phyloP scores from a whole-genome alignment of 345 rosid species.

The Linum lewisii region DNA sequence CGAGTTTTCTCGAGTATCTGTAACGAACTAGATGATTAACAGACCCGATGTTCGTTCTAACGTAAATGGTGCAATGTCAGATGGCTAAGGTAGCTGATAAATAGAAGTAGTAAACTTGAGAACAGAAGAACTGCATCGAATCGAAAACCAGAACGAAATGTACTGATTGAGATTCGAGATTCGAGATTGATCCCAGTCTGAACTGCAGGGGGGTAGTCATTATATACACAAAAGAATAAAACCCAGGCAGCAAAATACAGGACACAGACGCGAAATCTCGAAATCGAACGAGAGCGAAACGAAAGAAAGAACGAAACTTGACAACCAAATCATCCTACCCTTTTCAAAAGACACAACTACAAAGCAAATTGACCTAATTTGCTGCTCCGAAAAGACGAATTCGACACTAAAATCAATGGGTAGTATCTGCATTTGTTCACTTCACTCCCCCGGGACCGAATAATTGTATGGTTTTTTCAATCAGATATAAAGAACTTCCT shows the following conservation, averaged over 20 bases:
- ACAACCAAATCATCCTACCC: neutral
- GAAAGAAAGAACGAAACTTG: neutral
- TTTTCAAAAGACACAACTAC: neutral
- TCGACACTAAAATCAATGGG: neutral
- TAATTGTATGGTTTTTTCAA: neutral
- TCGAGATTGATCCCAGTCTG: too few relatives aligned
- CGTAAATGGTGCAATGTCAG: too few relatives aligned
- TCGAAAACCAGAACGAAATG: neutral
- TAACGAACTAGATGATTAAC: neutral
- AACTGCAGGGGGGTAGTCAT: neutral
- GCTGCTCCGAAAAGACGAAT: neutral
- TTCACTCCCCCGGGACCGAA: too few relatives aligned
- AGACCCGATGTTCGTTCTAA: neutral
- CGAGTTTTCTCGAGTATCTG: too few relatives aligned
- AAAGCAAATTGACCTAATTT: neutral
- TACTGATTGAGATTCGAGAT: neutral
- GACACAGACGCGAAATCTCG: neutral
- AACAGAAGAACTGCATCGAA: neutral
- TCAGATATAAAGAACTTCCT: neutral
- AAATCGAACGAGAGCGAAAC: neutral
- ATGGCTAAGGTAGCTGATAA: neutral
- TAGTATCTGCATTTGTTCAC: too few relatives aligned
- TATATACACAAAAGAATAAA: neutral
- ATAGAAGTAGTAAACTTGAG: neutral
- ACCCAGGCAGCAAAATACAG: too few relatives aligned